These are phyloP conservation scores for Candida vartiovaarae DNA, from an alignment of 805 yeast genomes.

Conservation along the genomic window DNA sequence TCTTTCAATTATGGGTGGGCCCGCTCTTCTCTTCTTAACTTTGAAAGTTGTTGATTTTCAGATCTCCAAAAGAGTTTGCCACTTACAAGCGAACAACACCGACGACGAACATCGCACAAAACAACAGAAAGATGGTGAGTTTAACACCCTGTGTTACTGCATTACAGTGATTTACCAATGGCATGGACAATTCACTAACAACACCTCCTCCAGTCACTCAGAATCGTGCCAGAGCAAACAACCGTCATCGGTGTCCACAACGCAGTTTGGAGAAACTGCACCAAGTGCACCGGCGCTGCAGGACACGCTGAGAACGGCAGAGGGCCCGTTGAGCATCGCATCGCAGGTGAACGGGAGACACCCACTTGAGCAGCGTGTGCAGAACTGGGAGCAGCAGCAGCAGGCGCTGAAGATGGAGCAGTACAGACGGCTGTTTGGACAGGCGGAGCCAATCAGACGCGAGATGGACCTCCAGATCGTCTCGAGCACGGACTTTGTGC, in stretches of 20 bases:
- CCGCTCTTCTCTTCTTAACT: too few species aligned
- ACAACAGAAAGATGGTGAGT: too few species aligned
- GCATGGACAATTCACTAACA: conserved; percentile 1
- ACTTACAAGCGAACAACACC: too few species aligned
- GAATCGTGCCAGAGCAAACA: conserved; percentile 49
- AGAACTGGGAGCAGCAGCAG: conserved; percentile 76
- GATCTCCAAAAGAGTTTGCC: too few species aligned
- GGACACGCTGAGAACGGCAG: conserved; percentile 57
- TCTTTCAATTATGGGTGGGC: not conserved
- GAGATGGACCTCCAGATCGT: conserved; percentile 83
- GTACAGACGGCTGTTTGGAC: conserved; percentile 79
- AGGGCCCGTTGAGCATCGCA: conserved; percentile 48
- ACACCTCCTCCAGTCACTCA: conserved; percentile 21
- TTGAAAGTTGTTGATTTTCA: too few species aligned
- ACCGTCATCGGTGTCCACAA: conserved; percentile 41
- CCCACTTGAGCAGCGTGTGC: conserved; percentile 73
- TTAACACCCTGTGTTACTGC: too few species aligned
- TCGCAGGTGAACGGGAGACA: conserved; percentile 71
- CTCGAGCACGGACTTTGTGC: conserved; percentile 61
- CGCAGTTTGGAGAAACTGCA: conserved; percentile 39
- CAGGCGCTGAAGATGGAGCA: conserved; percentile 64
- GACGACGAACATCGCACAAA: too few species aligned
- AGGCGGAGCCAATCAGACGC: conserved; percentile 89
- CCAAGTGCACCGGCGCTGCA: conserved; percentile 68
- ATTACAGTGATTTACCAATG: too few species aligned